Base-by-base conservation (phyloP, 2,329 filamentous ascomycete genomes). In the Arthrocladium fulminans region DNA sequence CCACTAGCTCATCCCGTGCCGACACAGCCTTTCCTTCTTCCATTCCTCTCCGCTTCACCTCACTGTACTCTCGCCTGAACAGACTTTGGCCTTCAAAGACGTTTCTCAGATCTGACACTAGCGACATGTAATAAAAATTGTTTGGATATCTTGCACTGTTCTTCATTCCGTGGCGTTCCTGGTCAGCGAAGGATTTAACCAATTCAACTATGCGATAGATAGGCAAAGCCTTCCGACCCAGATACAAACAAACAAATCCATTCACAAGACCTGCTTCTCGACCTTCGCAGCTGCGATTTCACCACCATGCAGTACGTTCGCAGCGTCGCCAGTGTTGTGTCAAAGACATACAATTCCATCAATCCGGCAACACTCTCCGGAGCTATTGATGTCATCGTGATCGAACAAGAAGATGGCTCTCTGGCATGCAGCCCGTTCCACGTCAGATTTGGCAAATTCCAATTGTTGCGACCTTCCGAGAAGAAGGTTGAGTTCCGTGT, bases 401-500 rank as follows among this genome's bases (percentile, higher is more conserved):
- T 98, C 51, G 88, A 98, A 68, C 88, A 94, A 59, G 87, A 90
- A 64, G 92, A 98, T 75, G 92, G 51, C 25, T 77, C 76, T 34
- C 76, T 97, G 50, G 82, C 84, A 56, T 98, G 92, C 70, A 97
- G 90, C 23, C 92, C 92, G 43, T 98, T 98, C 68, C 92, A 98
- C 67, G 92, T 98, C 57, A 88, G 92, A 60, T 98, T 98, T 67
- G 92, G 92, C 67, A 98, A 98, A 71, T 97, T 97, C 73, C 95
- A 90, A 51, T 76, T 98, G 32, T 72, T 98, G 61, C 85, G 92
- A 19, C 92, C 92, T 0, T 96, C 83, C 51, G 92, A 98, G 69
- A 98, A 98, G 72, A 98, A 97, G 78, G 92, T 98, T 61, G 89
- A 97, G 69, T 98, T 98, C 71, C 79, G 79, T 59, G 89, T 98